phyloP scores from a whole-genome alignment of 1,139 yeast genomes.

The Hansenula lynferdii region DNA sequence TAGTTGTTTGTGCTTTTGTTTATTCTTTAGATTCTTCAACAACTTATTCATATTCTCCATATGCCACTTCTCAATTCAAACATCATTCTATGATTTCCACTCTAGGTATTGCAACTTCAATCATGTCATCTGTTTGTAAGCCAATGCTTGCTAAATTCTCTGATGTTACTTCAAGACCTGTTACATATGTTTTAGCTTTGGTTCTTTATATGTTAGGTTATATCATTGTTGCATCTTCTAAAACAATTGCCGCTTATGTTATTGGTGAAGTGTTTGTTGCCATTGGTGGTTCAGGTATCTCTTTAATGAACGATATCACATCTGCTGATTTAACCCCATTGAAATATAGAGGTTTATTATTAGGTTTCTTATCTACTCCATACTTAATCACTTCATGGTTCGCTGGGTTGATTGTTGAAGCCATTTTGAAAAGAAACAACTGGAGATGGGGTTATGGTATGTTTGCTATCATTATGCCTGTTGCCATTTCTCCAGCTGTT shows the following conservation, averaged over 20 bases:
- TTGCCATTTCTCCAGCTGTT: constrained; percentile 27
- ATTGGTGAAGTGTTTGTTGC: constrained; percentile 28
- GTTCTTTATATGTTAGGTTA: constrained; percentile 27
- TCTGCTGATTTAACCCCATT: constrained; percentile 32
- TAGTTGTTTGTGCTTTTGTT: constrained; percentile 35
- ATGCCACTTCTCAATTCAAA: constrained; percentile 32
- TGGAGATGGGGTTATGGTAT: constrained; percentile 41
- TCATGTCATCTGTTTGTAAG: constrained; percentile 27
- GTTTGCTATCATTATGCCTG: constrained; percentile 34
- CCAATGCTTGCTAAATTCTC: constrained; percentile 30
- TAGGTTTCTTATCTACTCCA: constrained; percentile 27
- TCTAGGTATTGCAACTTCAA: constrained; percentile 27
- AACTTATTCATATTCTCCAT: constrained; percentile 28
- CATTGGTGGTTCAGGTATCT: constrained; percentile 27
- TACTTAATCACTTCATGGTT: constrained; percentile 31
- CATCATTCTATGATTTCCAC: constrained; percentile 32
- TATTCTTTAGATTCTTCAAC: constrained; percentile 34
- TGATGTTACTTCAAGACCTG: constrained; percentile 29
- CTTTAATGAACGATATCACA: constrained; percentile 23
- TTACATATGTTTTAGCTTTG: constrained; percentile 23
- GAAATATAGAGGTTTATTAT: constrained; percentile 30
- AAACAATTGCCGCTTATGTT: constrained; percentile 27
- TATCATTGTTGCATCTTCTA: constrained; percentile 26
- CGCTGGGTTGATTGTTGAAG: constrained; percentile 29
- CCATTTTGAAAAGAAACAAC: constrained; percentile 21